Evolutionary conservation across 768 basidiomycete genomes (phyloP), one percentile per base, ranked within the genome.

Genomic region (Naematelia aurantialba): DNA sequence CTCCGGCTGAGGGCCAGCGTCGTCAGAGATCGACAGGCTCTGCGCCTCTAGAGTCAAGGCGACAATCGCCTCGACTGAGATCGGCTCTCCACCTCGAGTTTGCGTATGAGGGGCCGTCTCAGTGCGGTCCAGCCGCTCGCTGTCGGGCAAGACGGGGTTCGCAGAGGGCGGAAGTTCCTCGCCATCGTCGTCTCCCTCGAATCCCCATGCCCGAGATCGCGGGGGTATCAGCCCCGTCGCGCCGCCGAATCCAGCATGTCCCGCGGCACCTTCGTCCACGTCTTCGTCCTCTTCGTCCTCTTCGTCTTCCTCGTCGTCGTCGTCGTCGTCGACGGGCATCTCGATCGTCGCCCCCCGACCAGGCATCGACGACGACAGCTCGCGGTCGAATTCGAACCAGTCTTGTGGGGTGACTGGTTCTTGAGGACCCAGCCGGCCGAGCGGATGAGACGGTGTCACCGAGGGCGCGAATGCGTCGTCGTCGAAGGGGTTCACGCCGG

Each of bases 321-420:
- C 56, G 25, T 59, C 58, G 42, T 69, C 66, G 44, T 63, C 63
- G 5, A 58, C 57, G n/a, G 55, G 55, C 17, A 64, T 62, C 52
- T 61, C 61, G 45, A 51, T 42, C 11, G 55, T 39, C 5, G 42
- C 25, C 39, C 51, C 27, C 26, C n/a, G 46, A 12, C 29, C 29
- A 11, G 4, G n/a, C 30, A 29, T 24, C 26, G 52, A 52, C 12
- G 59, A 45, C 29, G 58, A 42, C 58, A 72, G 72, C 19, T 67
- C 70, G 17, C 58, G 55, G 24, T 71, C 66, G 57, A 75, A 74
- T 51, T 76, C 68, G 30, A 73, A 71, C 72, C 76, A 78, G 46
- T 76, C 74, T 27, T 65, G 67, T 17, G 77, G 73, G 0, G 74
- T 76, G 22, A 76, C 61, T 1, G 71, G 72, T 52, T 63, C 34